phyloP scores from a whole-genome alignment of 2,329 filamentous ascomycete genomes.

The Trichoderma atroviride region DNA sequence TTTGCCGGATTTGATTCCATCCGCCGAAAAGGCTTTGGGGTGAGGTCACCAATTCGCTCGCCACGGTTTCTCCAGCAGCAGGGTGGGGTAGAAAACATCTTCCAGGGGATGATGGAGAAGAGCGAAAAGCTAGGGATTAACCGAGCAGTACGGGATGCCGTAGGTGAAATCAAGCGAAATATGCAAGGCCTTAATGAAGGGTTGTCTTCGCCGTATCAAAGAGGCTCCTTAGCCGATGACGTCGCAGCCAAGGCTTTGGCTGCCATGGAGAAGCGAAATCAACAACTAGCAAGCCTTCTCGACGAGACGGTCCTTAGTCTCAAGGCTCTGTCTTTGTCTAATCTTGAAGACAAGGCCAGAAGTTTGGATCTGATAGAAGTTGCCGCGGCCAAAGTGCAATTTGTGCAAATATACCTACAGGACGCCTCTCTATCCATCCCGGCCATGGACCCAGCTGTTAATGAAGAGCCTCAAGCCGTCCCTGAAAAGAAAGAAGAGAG shows the following conservation, averaged over 20 bases:
- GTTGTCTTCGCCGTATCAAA: slow-evolving; percentile 46
- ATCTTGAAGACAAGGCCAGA: slow-evolving; percentile 52
- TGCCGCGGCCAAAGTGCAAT: slow-evolving; percentile 64
- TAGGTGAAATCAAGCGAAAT: slow-evolving; percentile 78
- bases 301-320: slow-evolving; percentile 66
- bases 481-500: slow-evolving; percentile 11
- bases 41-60: slow-evolving; percentile 51
- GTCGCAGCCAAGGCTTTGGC: slow-evolving; percentile 44
- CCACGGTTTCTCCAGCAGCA: slow-evolving; percentile 57
- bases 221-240: slow-evolving; percentile 42
- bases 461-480: background rate
- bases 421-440: slow-evolving; percentile 59
- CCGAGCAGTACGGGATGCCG: slow-evolving; percentile 76
- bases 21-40: slow-evolving; percentile 46
- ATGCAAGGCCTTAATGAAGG: slow-evolving; percentile 67
- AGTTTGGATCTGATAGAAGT: slow-evolving; percentile 59
- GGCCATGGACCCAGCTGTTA: background rate
- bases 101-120: slow-evolving; percentile 73
- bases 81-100: slow-evolving; percentile 67
- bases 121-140: slow-evolving; percentile 79
- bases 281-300: slow-evolving; percentile 67
- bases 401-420: slow-evolving; percentile 64
- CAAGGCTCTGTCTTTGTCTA: slow-evolving; percentile 59
- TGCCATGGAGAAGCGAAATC: slow-evolving; percentile 66
- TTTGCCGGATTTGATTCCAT: slow-evolving; percentile 42